Conservation (phyloP, 148 eudicot genomes). For the Persicaria tinctoria region DNA sequence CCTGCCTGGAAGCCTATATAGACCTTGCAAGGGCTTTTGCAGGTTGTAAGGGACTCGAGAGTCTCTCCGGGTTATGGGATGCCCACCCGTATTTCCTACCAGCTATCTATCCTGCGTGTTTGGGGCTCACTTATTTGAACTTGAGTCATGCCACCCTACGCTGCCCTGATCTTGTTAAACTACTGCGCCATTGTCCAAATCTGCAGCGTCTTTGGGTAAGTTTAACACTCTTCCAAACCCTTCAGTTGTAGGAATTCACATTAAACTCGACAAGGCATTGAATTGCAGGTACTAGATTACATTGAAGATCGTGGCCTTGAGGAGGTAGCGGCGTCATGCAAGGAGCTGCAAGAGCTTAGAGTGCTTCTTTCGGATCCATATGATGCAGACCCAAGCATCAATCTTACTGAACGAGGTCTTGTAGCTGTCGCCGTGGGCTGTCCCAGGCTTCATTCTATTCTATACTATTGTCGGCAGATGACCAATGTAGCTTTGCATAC, state of each 20-base stretch:
- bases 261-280: background rate
- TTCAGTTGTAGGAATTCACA: too few species aligned
- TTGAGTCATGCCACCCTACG: conserved; percentile 66
- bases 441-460: conserved; percentile 75
- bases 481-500: conserved; percentile 62
- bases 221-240: background rate
- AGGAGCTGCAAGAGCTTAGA: conserved; percentile 73
- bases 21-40: conserved; percentile 34
- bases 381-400: conserved; percentile 46
- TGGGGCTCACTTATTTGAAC: conserved; percentile 54
- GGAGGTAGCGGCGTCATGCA: conserved; percentile 61
- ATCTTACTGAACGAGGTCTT: conserved; percentile 76
- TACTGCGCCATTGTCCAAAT: conserved; percentile 57
- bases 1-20: conserved; percentile 39
- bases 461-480: conserved; percentile 87
- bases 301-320: conserved; percentile 87
- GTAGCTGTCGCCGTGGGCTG: conserved; percentile 77
- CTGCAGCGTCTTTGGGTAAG: conserved; percentile 67
- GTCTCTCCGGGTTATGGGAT: conserved; percentile 69
- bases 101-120: conserved; percentile 58
- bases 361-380: conserved; percentile 92
- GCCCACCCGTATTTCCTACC: conserved; percentile 38
- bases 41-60: conserved; percentile 47
- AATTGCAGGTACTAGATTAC: conserved; percentile 62
- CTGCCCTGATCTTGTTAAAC: conserved; percentile 53